phyloP scores from a whole-genome alignment of 1,139 yeast genomes.

The Taphrina deformans region DNA sequence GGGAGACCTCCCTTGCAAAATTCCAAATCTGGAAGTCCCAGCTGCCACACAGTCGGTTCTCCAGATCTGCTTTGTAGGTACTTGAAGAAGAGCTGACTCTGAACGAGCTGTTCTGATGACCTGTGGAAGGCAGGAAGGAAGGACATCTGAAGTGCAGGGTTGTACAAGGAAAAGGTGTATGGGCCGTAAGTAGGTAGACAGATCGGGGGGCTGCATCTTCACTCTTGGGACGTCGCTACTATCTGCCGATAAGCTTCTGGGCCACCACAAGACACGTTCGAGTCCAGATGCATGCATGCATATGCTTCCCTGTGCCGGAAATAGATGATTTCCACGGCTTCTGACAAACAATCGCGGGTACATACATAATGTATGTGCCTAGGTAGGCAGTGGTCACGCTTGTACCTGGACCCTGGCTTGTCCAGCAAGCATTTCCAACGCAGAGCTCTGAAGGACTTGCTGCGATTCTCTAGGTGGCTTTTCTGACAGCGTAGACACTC shows the following conservation, averaged over 20 bases:
- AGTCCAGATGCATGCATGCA: neutral
- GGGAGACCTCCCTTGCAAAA: constrained; percentile 5
- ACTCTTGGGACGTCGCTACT: neutral
- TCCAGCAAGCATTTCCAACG: too few species aligned
- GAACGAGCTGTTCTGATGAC: too few species aligned
- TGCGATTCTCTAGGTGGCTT: too few species aligned
- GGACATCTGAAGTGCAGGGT: neutral
- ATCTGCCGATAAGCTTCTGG: neutral
- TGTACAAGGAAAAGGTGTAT: neutral
- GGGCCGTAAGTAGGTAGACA: neutral
- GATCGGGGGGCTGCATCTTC: neutral
- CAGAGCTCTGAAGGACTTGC: too few species aligned
- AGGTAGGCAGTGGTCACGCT: too few species aligned
- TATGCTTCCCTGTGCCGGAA: neutral
- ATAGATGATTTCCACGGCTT: neutral
- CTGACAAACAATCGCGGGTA: too few species aligned
- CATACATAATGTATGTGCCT: too few species aligned
- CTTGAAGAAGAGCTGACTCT: too few species aligned
- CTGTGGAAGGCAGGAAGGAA: too few species aligned
- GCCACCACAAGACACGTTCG: neutral
- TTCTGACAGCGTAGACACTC: too few species aligned
- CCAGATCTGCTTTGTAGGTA: too few species aligned
- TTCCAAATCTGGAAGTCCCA: neutral
- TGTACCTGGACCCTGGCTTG: too few species aligned
- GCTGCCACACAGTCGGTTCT: neutral